Base-by-base conservation (phyloP, 768 basidiomycete species). In the Mycena sanguinolenta region DNA sequence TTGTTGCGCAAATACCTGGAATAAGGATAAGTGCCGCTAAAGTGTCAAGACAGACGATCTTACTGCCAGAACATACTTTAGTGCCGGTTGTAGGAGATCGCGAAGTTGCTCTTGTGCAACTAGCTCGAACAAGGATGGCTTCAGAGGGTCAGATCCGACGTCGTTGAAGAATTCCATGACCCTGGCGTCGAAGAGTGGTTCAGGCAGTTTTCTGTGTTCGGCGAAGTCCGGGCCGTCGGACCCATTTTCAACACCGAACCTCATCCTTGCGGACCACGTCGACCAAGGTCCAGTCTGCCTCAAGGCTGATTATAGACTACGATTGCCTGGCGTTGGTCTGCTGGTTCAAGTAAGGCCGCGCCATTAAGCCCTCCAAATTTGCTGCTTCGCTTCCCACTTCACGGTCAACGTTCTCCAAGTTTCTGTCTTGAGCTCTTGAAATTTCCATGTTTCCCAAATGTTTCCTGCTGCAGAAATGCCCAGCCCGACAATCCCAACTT, bases 1-100 rank as follows among this genome's bases (percentile, higher is more conserved):
- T 65, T 92, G 87, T 84, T 98, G 96, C 4, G 98, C 96, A 75
- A 99, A 95, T 67, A 97, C 93, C 97, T 98, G 69, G 2, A 65
- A 14, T 61, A 34, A 54, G 28, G 30, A 34, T 69, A 14, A 58
- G 36, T 44, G 21, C 6, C 36, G 27, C 42, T 69, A 58, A 67
- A 27, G 36, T n/a, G 38, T 62, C 39, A 28, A 52, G 32, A 16
- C 21, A 39, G 49, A 49, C 42, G 27, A 52, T 79, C 92, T 83
- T 79, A 97, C 97, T 70, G 93, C 93, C 38, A 99, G 84, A 53
- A 97, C 91, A 83, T 99, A 98, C 82, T 97, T 95, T 77, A 98
- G 83, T 17, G 97, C 96, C 38, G 97, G 97, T 76, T 98, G 97
- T 16, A 99, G 86, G 9, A 98, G 86, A 77, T 97, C 95, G 68